These are phyloP conservation scores for Mycena filopes DNA, from an alignment of 768 basidiomycete species.

Conservation along the genomic window DNA sequence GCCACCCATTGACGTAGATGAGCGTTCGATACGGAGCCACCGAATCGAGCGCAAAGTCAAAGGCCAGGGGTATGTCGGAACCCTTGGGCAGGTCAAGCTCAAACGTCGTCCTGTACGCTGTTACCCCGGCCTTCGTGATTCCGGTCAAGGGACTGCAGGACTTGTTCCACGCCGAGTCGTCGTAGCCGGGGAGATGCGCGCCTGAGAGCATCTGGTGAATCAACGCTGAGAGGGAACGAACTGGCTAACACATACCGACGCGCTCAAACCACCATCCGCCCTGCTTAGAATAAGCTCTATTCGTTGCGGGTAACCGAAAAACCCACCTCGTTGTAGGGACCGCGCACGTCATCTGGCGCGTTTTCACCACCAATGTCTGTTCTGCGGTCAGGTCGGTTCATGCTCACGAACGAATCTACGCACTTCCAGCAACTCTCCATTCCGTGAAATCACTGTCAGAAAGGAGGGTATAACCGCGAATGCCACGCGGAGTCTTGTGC, in stretches of 20 bases:
- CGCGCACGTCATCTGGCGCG: slow-evolving; percentile 66
- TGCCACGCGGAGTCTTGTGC: slow-evolving; percentile 72
- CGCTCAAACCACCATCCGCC: slow-evolving; percentile 68
- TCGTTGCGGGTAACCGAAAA: too few relatives aligned
- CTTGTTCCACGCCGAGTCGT: slow-evolving; percentile 63
- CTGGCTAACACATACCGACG: slow-evolving; percentile 50
- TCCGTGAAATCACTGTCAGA: slow-evolving; percentile 45
- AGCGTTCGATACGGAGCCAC: slow-evolving; percentile 68
- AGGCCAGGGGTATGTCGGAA: slow-evolving; percentile 67
- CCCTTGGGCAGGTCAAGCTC: slow-evolving; percentile 59
- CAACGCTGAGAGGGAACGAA: too few relatives aligned
- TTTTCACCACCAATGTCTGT: slow-evolving; percentile 51
- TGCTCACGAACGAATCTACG: neutral
- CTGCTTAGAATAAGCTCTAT: slow-evolving; percentile 1
- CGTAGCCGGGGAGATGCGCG: slow-evolving; percentile 69
- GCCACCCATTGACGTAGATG: slow-evolving; percentile 79
- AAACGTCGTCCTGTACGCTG: slow-evolving; percentile 73
- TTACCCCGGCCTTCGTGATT: slow-evolving; percentile 61
- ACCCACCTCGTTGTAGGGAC: slow-evolving; percentile 61
- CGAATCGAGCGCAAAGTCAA: slow-evolving; percentile 63
- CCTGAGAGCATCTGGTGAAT: slow-evolving; percentile 49
- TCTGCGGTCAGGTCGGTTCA: slow-evolving; percentile 40
- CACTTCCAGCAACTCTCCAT: slow-evolving; percentile 56
- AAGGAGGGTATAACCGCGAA: slow-evolving; percentile 68
- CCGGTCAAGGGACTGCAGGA: slow-evolving; percentile 59